Evolutionary conservation across 2,329 filamentous ascomycete genomes (phyloP), one percentile per base, ranked within the genome.

Genomic region (Zasmidium citrigriseum): DNA sequence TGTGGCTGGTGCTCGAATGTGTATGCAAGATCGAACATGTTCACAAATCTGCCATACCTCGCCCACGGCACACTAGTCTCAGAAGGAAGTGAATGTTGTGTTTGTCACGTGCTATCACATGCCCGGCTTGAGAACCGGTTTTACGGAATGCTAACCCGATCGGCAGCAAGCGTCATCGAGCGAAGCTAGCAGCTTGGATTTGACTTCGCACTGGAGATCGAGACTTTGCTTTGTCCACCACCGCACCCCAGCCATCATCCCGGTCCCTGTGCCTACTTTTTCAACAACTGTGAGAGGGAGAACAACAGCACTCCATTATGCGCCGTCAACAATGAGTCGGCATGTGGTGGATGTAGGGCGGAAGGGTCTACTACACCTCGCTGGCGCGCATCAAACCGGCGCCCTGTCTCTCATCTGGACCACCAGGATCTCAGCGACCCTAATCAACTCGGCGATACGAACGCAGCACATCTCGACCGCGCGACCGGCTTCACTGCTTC

Each of bases 281-380:
- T 56, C 56, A 59, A 63, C 52, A 60, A 58, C 58, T 45, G 24
- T 27, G n/a, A 45, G 18, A 25, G 47, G 5, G 27, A 46, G 38
- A 12, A 27, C 49, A 22, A 44, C 48, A 48, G 49, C 46, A 48
- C 22, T 53, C 27, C 59, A 64, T 54, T 38, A 64, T 64, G 62
- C 57, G 55, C 53, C 57, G 54, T 54, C 58, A 58, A 66, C 65
- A 41, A 80, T 80, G 78, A 77, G 73, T 69, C 69, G 76, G 69
- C 73, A 77, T 79, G 64, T 56, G 34, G 57, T 64, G 54, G 57
- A 61, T 41, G 51, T 57, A 22, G 63, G 52, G 59, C 62, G 62
- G 56, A 57, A 44, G 54, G 56, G 60, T 49, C 58, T 65, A 21
- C 57, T 56, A 49, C 54, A 61, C 54, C 49, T 50, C 29, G 58